Base-by-base conservation (phyloP, 768 basidiomycete genomes). In the Hydnomerulius pinastri region DNA sequence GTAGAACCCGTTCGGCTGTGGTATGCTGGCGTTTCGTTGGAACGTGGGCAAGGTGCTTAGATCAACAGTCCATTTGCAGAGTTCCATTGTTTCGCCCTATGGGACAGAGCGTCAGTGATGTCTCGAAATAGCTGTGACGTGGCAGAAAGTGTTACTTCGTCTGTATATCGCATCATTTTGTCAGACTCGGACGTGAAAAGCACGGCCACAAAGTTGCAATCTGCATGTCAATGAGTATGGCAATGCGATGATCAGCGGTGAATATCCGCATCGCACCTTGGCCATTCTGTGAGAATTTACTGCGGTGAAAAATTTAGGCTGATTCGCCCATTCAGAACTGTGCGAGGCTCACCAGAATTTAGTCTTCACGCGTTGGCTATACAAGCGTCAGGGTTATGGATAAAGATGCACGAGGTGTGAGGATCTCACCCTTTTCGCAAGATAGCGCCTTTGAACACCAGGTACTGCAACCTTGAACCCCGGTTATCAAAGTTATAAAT, bases 1-100 rank as follows among this genome's bases (percentile, higher is more conserved):
- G 62, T 89, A 93, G 69, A 92, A 92, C 8, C 89, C 90, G 42
- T 74, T 73, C 32, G 72, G 65, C 36, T 78, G 74, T 9, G 82
- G 76, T 49, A 74, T 60, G n/a, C 70, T 71, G 43, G 86, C 85
- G 56, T 86, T 85, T 54, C 83, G 81, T 63, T 80, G 85, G 74
- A 92, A 92, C 42, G 82, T 83, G 32, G 91, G 91, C 45, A 93
- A 70, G 21, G 85, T 77, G 36, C 82, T 81, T 43, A 93, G 76
- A 67, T 93, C 86, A 28, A 93, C 90, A 9, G 87, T 92, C 91
- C 91, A 93, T 70, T 87, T 86, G 73, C 88, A 90, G 40, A 90
- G 69, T 63, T 90, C 87, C 53, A 64, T 71, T 4, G 81, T 84
- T 61, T 87, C 87, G 24, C 87, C 87, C 77, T 79, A 54, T 50